A percentile compares a stretch with the other conserved stretches of the same genome.
Evolutionary conservation across 495 filamentous ascomycete genomes (phyloP).

Genomic region (Neurospora sublineolata): DNA sequence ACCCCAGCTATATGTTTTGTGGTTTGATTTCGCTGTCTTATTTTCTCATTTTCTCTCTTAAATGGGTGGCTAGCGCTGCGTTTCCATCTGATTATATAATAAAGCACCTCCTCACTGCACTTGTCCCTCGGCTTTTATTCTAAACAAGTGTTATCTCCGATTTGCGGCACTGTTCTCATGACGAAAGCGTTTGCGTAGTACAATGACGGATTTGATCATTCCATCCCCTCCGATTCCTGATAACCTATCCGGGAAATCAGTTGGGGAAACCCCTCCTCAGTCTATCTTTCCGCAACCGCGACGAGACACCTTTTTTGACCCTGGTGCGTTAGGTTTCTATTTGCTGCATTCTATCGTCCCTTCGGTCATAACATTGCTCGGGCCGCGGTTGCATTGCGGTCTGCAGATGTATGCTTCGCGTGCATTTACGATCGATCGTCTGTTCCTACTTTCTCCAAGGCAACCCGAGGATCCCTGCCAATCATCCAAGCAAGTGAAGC

Average conservation of each 20-base stretch:
- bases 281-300: neutral
- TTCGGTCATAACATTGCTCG: neutral
- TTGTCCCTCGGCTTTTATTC: neutral
- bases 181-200: neutral
- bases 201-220: neutral
- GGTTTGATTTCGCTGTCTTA: neutral
- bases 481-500: neutral
- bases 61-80: neutral
- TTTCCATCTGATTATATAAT: neutral
- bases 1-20: conserved; percentile 2
- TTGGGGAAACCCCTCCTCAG: neutral
- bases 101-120: neutral
- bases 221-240: neutral
- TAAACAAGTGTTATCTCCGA: neutral
- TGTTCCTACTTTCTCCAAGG: neutral
- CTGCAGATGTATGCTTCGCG: neutral
- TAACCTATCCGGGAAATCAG: neutral
- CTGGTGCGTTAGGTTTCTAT: neutral
- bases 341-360: neutral
- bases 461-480: neutral
- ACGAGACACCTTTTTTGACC: neutral
- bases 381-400: neutral
- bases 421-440: neutral
- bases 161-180: neutral
- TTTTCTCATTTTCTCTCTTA: neutral